Evolutionary conservation across 345 rosid genomes (phyloP), one percentile per base, ranked within the genome.

Genomic region (Crucihimalaya himalaica): DNA sequence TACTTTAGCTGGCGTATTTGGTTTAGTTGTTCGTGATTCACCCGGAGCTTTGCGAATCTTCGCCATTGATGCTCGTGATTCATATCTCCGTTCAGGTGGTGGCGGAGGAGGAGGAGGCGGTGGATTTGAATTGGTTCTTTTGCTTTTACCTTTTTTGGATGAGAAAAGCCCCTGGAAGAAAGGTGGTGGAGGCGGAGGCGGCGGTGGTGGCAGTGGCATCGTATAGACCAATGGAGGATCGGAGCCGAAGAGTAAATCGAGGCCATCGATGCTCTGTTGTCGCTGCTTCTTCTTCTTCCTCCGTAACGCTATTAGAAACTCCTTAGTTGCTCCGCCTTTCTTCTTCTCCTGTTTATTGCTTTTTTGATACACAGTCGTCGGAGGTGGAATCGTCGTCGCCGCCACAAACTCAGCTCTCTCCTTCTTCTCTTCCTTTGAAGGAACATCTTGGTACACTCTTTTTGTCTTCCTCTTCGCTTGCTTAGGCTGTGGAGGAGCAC

Each of bases 181-280:
- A 29, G 81, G 82, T 15, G 84, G 86, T 3, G 82, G 86, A 1
- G 87, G 93, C 0, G 83, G 82, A 1, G 88, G 80, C 9, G 86
- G 85, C 0, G 84, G 84, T 0, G 88, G 88, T 0, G 84, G 84
- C 0, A 86, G 88, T 0, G 86, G 87, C 3, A 72, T 79, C 52
- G 68, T 5, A 48, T 56, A 27, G 8, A 7, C 20, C 2, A 60
- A 70, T 5, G 21, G 56, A 62, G 65, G 11, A 29, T 63, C 56
- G 16, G 79, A 81, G 46, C 81, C 66, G 67, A 93, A 85, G 65
- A 93, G 84, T 67, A 76, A 61, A 27, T 84, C 97, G 9, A 93
- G 91, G 59, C 86, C 87, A 67, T 93, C 98, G 21, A 86, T 84
- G 78, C 98, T 93, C 76, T 83, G 87, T 80, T 93, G 96, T 53